Evolutionary conservation across 176 grass and related monocot species (phyloP).

Genomic region (Pontederia paniculata): DNA sequence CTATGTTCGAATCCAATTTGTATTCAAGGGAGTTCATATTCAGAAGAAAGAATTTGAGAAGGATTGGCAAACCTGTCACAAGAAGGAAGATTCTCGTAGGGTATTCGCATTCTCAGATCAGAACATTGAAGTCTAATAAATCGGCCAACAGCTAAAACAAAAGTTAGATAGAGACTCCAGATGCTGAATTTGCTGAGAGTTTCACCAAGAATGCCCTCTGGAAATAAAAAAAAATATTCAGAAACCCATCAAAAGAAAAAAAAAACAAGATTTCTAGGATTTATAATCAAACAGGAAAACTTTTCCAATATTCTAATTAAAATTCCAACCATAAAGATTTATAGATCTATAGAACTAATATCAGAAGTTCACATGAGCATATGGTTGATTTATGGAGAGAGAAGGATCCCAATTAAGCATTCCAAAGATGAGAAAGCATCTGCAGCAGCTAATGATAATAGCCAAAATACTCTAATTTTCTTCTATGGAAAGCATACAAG

Average conservation of each 20-base stretch:
- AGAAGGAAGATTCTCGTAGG: conserved; percentile 98
- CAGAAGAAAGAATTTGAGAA: not conserved
- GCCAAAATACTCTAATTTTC: no score
- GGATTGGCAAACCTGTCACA: conserved; percentile 60
- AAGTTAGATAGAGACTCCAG: conserved; percentile 97
- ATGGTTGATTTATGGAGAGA: no score
- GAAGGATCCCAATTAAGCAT: no score
- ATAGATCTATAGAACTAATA: no score
- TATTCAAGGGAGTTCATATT: no score
- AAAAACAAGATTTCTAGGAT: not conserved
- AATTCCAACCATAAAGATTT: no score
- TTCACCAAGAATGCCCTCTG: conserved; percentile 99
- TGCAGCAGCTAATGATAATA: no score
- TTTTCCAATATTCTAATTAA: no score
- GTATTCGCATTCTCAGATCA: conserved; percentile 99
- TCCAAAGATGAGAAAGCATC: no score
- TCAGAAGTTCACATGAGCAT: no score
- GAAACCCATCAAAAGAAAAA: not conserved
- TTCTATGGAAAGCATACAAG: no score
- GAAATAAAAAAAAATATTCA: conserved; percentile 13
- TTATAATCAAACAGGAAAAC: not conserved
- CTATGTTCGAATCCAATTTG: no score
- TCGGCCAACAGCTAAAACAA: conserved; percentile 95
- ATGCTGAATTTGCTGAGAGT: conserved; percentile 99
- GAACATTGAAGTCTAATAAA: conserved; percentile 99